These are phyloP conservation scores for Neurospora sp. DNA, from an alignment of 495 filamentous ascomycete genomes.

Conservation along the genomic window DNA sequence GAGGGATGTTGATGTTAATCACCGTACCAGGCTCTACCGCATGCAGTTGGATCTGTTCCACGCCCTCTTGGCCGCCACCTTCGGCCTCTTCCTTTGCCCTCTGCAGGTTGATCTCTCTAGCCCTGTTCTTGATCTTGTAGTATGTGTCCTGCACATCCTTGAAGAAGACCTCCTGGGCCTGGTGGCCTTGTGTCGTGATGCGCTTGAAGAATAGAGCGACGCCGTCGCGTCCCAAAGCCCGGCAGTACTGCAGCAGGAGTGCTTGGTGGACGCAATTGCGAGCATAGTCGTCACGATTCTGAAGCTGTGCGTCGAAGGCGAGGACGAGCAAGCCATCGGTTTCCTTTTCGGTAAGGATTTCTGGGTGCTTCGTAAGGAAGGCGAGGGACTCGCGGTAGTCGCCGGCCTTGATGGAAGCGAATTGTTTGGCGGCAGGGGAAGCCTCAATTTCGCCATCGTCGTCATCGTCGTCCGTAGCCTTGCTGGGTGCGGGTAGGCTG, in stretches of 20 bases:
- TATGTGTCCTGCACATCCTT: constrained; percentile 90
- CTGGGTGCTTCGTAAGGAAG: constrained; percentile 66
- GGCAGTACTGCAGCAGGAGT: constrained; percentile 87
- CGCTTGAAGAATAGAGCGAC: constrained; percentile 92
- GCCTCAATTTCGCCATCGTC: constrained; percentile 67
- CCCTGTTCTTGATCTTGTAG: constrained; percentile 63
- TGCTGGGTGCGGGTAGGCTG: constrained; percentile 3
- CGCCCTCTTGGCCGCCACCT: constrained; percentile 42
- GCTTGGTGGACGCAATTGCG: constrained; percentile 91
- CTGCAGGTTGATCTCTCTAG: constrained; percentile 62
- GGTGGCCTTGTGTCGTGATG: constrained; percentile 82
- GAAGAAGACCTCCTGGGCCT: constrained; percentile 82
- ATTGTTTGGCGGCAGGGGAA: constrained; percentile 63
- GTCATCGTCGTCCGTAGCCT: constrained; percentile 40
- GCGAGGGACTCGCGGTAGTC: constrained; percentile 63
- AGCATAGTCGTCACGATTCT: constrained; percentile 63
- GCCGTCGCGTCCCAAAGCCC: constrained; percentile 77
- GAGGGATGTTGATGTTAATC: constrained; percentile 79
- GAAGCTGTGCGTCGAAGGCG: constrained; percentile 78
- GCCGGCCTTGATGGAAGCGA: constrained; percentile 65
- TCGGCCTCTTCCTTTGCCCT: constrained; percentile 55
- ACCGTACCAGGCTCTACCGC: constrained; percentile 88
- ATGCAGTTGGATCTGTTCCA: constrained; percentile 97
- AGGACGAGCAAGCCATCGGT: constrained; percentile 84
- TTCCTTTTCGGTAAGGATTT: constrained; percentile 75